phyloP scores from a whole-genome alignment of 441 rosid genomes.

The Pelargonium fulgidum region DNA sequence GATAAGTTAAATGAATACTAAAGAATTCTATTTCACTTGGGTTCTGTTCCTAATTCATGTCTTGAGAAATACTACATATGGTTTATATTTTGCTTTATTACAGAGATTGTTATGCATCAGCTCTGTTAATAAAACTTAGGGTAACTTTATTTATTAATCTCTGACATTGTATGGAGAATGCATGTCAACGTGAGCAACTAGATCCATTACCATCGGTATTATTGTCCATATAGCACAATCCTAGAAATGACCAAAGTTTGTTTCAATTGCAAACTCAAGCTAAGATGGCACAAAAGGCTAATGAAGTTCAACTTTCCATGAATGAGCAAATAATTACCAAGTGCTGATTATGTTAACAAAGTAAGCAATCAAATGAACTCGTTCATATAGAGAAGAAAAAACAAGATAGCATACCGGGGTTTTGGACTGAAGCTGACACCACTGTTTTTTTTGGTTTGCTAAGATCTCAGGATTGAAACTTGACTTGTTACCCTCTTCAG shows the following conservation, averaged over 20 bases:
- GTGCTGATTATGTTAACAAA: not conserved
- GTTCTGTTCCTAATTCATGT: no score
- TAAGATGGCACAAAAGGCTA: not conserved
- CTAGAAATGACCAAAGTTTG: not conserved
- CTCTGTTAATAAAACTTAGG: not conserved
- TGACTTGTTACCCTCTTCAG: constrained; percentile 35
- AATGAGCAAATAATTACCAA: not conserved
- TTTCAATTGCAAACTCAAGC: not conserved
- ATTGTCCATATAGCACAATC: no score
- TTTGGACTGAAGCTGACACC: constrained; percentile 91
- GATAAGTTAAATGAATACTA: no score
- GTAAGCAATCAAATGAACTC: not conserved
- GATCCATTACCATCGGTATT: no score
- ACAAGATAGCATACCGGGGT: constrained; percentile 42
- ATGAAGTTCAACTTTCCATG: not conserved
- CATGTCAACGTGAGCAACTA: no score
- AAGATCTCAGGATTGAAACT: constrained; percentile 88
- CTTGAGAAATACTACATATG: no score
- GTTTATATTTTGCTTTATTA: not conserved
- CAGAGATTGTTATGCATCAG: not conserved
- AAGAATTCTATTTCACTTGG: no score
- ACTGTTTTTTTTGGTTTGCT: constrained; percentile 93
- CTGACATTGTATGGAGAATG: no score
- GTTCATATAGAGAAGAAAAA: constrained; percentile 6
- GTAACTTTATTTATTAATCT: not conserved